Evolutionary conservation across 83 land plant species (phyloP).

Genomic region (Picea engelmannii): DNA sequence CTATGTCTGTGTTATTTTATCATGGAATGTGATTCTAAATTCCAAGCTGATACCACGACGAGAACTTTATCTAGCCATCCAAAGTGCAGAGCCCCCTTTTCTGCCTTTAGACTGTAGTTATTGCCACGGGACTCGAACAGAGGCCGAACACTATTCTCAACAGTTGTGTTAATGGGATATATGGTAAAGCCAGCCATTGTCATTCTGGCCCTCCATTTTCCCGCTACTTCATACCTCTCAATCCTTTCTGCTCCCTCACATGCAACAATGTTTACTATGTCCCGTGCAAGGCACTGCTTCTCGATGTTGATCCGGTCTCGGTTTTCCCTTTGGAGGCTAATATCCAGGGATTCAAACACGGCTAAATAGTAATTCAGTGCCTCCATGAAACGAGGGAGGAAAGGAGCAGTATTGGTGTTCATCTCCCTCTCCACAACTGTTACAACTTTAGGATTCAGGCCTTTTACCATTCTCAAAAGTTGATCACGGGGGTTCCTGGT

Average conservation of each 20-base stretch:
- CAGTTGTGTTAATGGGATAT: constrained; percentile 36
- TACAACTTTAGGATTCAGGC: constrained; percentile 54
- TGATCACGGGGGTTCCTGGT: constrained; percentile 55
- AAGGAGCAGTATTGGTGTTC: constrained; percentile 57
- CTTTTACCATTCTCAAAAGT: constrained; percentile 54
- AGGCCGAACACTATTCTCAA: constrained; percentile 42
- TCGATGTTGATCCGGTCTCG: constrained; percentile 57
- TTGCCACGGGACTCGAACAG: constrained; percentile 29
- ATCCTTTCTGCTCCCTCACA: constrained; percentile 60
- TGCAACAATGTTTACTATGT: constrained; percentile 62
- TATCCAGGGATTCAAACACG: constrained; percentile 82
- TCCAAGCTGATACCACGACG: constrained; percentile 62
- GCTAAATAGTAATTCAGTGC: constrained; percentile 54
- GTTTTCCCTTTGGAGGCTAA: constrained; percentile 43
- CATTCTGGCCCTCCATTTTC: constrained; percentile 78
- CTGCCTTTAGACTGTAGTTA: constrained; percentile 42
- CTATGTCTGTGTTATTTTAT: not conserved
- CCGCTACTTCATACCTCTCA: constrained; percentile 70
- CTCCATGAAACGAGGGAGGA: constrained; percentile 58
- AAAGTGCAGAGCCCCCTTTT: constrained; percentile 39
- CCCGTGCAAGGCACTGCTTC: constrained; percentile 43
- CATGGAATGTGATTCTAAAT: constrained; percentile 17
- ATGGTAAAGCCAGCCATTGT: constrained; percentile 61
- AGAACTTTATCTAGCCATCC: constrained; percentile 60
- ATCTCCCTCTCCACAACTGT: constrained; percentile 71